phyloP scores from a whole-genome alignment of 2,329 filamentous ascomycete species.

The Epichloe gansuensis region DNA sequence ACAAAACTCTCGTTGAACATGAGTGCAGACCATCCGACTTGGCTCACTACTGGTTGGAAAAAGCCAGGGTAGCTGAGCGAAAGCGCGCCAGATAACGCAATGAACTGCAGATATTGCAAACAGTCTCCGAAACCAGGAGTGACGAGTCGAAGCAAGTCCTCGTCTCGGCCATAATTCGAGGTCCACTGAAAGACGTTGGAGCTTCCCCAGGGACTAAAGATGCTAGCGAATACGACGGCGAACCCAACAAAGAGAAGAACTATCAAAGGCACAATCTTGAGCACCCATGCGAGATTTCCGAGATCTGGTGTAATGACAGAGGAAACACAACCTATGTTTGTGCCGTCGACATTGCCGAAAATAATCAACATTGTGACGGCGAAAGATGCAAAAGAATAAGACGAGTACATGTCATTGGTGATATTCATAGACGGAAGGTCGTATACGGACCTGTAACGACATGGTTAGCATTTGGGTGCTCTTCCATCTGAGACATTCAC shows the following conservation, averaged over 20 bases:
- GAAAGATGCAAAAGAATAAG: conserved; percentile 78
- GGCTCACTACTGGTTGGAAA: conserved; percentile 83
- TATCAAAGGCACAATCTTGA: conserved; percentile 66
- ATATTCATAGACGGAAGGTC: conserved; percentile 62
- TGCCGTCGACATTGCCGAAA: conserved; percentile 54
- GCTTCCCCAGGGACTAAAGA: conserved; percentile 90
- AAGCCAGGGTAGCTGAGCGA: conserved; percentile 86
- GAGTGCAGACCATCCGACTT: conserved; percentile 75
- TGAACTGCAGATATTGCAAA: conserved; percentile 91
- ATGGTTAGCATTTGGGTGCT: conserved; percentile 6
- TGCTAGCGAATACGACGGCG: conserved; percentile 72
- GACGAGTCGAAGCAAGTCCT: conserved; percentile 79
- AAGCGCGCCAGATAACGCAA: conserved; percentile 75
- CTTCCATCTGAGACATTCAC: not conserved
- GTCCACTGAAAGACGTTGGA: conserved; percentile 88
- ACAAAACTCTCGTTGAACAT: conserved; percentile 92
- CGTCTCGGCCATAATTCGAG: conserved; percentile 93
- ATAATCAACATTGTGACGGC: conserved; percentile 60
- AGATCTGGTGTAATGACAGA: conserved; percentile 77
- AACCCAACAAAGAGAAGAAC: conserved; percentile 70
- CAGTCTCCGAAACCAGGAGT: conserved; percentile 96
- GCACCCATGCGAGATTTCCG: conserved; percentile 53
- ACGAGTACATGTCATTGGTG: conserved; percentile 62
- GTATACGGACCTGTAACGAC: conserved; percentile 10
- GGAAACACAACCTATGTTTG: conserved; percentile 66